A percentile compares a stretch with the other conserved stretches of the same genome.
Evolutionary conservation across 768 basidiomycete genomes (phyloP).

Genomic region (Suillus americanus): DNA sequence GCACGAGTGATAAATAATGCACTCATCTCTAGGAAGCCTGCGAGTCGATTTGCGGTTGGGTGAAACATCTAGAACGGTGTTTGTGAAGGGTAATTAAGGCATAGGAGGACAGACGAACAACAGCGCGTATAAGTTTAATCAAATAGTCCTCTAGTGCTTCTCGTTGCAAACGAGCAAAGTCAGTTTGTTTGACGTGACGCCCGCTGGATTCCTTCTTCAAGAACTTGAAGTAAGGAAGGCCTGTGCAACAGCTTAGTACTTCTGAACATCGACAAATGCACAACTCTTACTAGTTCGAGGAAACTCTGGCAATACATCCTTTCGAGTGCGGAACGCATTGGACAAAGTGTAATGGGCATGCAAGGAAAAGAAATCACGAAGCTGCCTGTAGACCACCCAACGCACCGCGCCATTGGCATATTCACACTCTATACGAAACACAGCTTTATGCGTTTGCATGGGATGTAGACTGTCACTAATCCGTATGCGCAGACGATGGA

Average conservation of each 20-base stretch:
- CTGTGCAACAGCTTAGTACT: slow-evolving; percentile 34
- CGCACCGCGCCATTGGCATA: slow-evolving; percentile 90
- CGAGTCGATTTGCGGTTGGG: slow-evolving; percentile 85
- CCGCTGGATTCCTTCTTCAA: slow-evolving; percentile 60
- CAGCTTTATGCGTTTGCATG: slow-evolving; percentile 69
- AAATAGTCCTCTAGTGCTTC: slow-evolving; percentile 87
- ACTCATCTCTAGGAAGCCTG: slow-evolving; percentile 90
- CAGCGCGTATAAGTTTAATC: slow-evolving; percentile 82
- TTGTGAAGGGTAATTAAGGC: slow-evolving; percentile 8
- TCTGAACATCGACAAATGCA: neutral
- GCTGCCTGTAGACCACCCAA: slow-evolving; percentile 95
- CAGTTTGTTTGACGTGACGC: slow-evolving; percentile 57
- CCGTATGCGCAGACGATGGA: slow-evolving; percentile 80
- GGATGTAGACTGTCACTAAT: slow-evolving; percentile 87
- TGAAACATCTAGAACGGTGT: slow-evolving; percentile 79
- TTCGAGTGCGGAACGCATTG: slow-evolving; percentile 72
- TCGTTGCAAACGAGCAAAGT: slow-evolving; percentile 82
- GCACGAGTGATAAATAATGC: slow-evolving; percentile 83
- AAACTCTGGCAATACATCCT: slow-evolving; percentile 86
- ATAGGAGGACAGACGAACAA: slow-evolving; percentile 50
- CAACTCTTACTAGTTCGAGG: slow-evolving; percentile 67
- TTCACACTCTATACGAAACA: slow-evolving; percentile 93
- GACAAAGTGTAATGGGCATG: slow-evolving; percentile 89
- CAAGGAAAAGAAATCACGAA: slow-evolving; percentile 87
- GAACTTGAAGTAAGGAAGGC: slow-evolving; percentile 89